phyloP scores from a whole-genome alignment of 345 rosid species.

The Syzygium aromaticum region DNA sequence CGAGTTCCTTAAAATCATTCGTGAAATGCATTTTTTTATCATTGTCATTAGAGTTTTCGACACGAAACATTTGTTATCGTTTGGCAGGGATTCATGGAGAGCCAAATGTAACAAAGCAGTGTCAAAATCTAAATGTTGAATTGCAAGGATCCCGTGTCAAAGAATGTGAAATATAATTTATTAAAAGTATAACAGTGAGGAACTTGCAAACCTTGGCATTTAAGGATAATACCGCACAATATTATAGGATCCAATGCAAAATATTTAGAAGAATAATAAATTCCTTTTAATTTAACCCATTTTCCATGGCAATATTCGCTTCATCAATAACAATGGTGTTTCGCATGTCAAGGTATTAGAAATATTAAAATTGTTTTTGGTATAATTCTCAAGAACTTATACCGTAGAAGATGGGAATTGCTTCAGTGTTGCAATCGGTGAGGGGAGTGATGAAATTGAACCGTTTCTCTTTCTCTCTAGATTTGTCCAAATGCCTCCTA shows the following conservation, averaged over 20 bases:
- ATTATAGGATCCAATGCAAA: neutral
- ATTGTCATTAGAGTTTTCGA: neutral
- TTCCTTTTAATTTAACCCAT: neutral
- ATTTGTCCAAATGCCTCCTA: too few species aligned
- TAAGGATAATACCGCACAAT: neutral
- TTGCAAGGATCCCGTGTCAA: neutral
- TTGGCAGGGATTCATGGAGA: neutral
- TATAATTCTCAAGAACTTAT: too few species aligned
- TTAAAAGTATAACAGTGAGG: neutral
- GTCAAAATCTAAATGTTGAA: neutral
- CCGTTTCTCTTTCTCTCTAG: too few species aligned
- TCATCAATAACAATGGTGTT: neutral
- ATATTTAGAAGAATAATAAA: neutral
- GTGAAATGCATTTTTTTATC: neutral
- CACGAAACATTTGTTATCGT: neutral
- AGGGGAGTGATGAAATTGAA: too few species aligned
- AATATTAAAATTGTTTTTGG: too few species aligned
- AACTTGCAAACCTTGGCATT: neutral
- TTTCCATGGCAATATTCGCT: neutral
- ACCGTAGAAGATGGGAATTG: too few species aligned
- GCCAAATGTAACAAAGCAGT: neutral
- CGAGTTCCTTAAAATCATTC: neutral
- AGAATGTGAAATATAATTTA: neutral
- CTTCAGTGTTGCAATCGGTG: too few species aligned
- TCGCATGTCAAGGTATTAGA: neutral